Conservation (phyloP, 768 basidiomycete species). For the Plicaturopsis crispa region DNA sequence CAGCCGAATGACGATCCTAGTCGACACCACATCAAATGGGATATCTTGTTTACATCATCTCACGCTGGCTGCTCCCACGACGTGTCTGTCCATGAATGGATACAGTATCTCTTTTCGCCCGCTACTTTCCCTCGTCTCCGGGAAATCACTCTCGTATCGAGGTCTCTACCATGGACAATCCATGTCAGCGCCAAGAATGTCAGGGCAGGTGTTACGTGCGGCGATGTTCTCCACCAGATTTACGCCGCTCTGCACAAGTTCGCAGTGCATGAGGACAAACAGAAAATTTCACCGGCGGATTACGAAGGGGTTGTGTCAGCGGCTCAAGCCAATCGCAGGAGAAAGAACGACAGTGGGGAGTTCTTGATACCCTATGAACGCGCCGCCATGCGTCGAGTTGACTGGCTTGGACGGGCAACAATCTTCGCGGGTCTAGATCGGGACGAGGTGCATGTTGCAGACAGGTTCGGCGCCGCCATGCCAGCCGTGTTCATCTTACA, state of each 20-base stretch:
- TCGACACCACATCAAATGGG: constrained; percentile 56
- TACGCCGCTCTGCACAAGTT: constrained; percentile 42
- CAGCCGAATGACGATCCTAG: constrained; percentile 31
- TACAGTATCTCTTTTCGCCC: constrained; percentile 52
- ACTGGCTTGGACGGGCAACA: constrained; percentile 53
- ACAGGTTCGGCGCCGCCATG: no score
- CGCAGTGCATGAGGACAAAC: constrained; percentile 46
- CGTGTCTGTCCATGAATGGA: constrained; percentile 53
- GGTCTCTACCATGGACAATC: constrained; percentile 49
- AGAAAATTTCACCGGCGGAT: constrained; percentile 26
- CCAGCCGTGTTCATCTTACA: no score
- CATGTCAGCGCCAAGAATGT: constrained; percentile 34
- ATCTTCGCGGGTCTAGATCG: constrained; percentile 73
- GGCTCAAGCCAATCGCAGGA: no score
- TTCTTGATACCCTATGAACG: no score
- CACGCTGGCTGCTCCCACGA: constrained; percentile 61
- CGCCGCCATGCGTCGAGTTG: constrained; percentile 55
- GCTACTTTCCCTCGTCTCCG: constrained; percentile 59
- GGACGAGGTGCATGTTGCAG: no score
- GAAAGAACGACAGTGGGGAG: no score
- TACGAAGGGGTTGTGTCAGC: constrained; percentile 36
- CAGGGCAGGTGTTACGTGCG: constrained; percentile 56
- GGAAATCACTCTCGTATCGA: constrained; percentile 44
- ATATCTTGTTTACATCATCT: constrained; percentile 61
- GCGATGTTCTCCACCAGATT: constrained; percentile 54